Percentiles rank a stretch among this genome's conserved stretches.
These are phyloP conservation scores for Chlamydomonas reinhardtii DNA, from an alignment of 163 green algal species.

Conservation along the genomic window DNA sequence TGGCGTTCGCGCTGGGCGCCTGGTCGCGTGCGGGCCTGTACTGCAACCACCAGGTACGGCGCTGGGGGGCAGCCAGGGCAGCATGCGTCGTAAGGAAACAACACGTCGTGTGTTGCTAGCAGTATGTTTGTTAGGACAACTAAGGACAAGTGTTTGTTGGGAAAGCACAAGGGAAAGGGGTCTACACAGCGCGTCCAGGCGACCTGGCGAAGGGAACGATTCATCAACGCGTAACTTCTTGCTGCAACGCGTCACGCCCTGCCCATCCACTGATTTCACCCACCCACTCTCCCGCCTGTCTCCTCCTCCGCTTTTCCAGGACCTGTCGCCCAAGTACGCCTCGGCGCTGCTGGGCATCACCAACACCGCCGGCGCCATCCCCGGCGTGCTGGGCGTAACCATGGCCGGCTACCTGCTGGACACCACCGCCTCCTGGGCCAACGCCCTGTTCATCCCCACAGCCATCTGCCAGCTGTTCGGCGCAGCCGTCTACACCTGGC, in stretches of 20 bases:
- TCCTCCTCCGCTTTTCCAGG: slow-evolving; percentile 49
- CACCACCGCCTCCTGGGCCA: slow-evolving; percentile 84
- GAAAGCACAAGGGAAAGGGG: too few relatives aligned
- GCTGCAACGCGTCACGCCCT: too few relatives aligned
- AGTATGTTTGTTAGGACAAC: too few relatives aligned
- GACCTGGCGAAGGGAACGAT: too few relatives aligned
- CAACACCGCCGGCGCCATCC: slow-evolving; percentile 94
- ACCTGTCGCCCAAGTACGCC: slow-evolving; percentile 87
- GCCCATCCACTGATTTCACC: too few relatives aligned
- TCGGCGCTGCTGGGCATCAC: slow-evolving; percentile 89
- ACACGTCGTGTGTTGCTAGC: too few relatives aligned
- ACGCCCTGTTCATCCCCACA: slow-evolving; percentile 91
- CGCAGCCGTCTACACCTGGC: slow-evolving; percentile 88
- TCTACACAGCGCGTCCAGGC: too few relatives aligned
- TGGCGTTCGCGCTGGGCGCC: slow-evolving; percentile 89
- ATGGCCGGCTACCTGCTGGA: slow-evolving; percentile 91
- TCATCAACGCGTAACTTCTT: too few relatives aligned
- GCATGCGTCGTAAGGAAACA: too few relatives aligned
- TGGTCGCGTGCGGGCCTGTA: slow-evolving; percentile 92
- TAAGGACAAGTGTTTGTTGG: too few relatives aligned
- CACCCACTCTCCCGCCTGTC: too few relatives aligned
- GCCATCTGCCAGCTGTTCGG: slow-evolving; percentile 90
- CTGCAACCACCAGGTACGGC: slow-evolving; percentile 91
- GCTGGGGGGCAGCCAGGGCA: too few relatives aligned
- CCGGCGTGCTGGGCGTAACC: slow-evolving; percentile 92